Evolutionary conservation across 2,329 filamentous ascomycete genomes (phyloP).

Genomic region (Aspergillus cejpii): DNA sequence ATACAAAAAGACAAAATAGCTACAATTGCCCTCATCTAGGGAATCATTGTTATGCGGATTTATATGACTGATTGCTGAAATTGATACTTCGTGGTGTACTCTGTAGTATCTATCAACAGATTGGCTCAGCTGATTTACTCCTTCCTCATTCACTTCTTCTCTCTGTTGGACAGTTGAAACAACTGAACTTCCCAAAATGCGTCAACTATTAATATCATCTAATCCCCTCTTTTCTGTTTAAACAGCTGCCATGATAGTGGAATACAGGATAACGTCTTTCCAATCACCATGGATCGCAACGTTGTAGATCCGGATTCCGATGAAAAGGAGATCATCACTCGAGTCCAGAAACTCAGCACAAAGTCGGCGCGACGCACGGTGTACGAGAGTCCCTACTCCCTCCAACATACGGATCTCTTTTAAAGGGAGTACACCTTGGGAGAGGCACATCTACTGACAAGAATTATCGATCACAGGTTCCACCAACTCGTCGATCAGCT

Average conservation of each 20-base stretch:
- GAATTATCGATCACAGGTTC: slow-evolving; percentile 17
- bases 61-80: too few relatives aligned
- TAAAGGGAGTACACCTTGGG: not conserved
- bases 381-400: slow-evolving; percentile 6
- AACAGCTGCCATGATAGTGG: not conserved
- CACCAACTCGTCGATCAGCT: slow-evolving; percentile 26
- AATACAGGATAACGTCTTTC: not conserved
- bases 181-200: not conserved
- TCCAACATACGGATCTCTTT: not conserved
- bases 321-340: slow-evolving; percentile 3
- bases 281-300: not conserved
- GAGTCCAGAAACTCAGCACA: slow-evolving; percentile 1
- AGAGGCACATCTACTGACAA: not conserved
- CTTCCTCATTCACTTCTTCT: not conserved
- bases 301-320: slow-evolving; percentile 1
- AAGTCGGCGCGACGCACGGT: slow-evolving; percentile 3
- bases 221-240: too few relatives aligned
- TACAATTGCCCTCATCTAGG: too few relatives aligned
- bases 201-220: not conserved
- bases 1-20: too few relatives aligned
- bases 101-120: too few relatives aligned
- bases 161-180: too few relatives aligned
- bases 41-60: too few relatives aligned
- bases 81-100: too few relatives aligned
- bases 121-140: too few relatives aligned